Base-by-base conservation (phyloP, 352 stramenopile species). In the Globisporangium abappressorium region DNA sequence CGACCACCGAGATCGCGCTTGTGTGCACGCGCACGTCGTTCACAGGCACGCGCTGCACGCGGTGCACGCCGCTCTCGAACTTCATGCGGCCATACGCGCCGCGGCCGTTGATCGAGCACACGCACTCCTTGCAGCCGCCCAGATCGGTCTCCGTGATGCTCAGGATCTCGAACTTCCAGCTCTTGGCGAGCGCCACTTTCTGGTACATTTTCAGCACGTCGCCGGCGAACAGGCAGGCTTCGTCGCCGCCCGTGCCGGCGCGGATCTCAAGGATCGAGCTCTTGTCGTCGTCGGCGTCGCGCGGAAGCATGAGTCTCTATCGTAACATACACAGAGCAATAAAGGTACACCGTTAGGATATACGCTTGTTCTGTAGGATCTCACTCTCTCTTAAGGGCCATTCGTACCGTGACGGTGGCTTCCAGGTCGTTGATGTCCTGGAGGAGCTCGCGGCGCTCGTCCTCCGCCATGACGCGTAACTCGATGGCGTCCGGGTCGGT, bases 211-310 rank as follows among this genome's bases (percentile, higher is more conserved):
- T 88, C 51, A 97, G 85, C 11, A 98, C 78, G 58, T 98, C 94
- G 54, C 83, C 86, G 28, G 96, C 97, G 79, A 99, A 99, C 24
- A 99, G 88, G 71, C 89, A 97, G 8, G 97, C 97, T 71, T 99
- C 98, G 33, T 97, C 96, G 26, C 98, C 98, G 56, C 98, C 98
- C 7, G 97, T 98, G 55, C 97, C 97, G 5, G 93, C 90, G 9
- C 93, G 90, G 51, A 99, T 98, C 79, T 99, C 97, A 5, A 99
- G 65, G 79, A 99, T 99, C 49, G 97, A 97, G 72, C 98, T 99
- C 67, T 97, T 93, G 54, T 98, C 89, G 73, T 99, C 98, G 67
- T 97, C 81, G 60, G 83, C 75, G 73, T 97, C 89, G 5, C 83
- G 81, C 26, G 87, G 87, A 46, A 94, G 77, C 85, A 94, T 93